Evolutionary conservation across 352 stramenopile genomes (phyloP), one percentile per base, ranked within the genome.

Genomic region (Phytophthora ramorum): DNA sequence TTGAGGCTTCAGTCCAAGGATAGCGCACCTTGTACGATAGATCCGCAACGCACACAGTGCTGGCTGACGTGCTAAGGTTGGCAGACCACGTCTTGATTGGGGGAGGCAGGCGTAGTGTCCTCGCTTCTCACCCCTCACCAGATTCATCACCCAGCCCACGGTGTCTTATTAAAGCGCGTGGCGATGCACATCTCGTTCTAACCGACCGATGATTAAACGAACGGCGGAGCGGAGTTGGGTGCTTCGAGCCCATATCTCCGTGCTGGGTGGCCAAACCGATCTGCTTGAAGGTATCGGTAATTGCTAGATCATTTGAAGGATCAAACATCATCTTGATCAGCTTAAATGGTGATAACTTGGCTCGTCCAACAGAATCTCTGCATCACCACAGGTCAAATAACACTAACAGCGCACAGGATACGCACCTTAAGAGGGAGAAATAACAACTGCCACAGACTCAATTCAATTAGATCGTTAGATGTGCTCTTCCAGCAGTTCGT

Each of bases 131-230:
- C 41, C 41, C 41, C 8, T 13, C 32, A 28, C 19, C 28, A 34
- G 28, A 28, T 28, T 28, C 24, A 28, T 28, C 24, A 28, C 24
- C 24, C 24, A 28, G 24, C 4, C 24, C 24, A n/a, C n/a, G n/a
- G n/a, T n/a, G 38, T 40, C 38, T 59, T 51, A 60, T 28, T 32
- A 14, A 41, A 19, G 13, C 38, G 38, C 38, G 52, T 49, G 52
- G 38, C 38, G 16, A 50, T 50, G 52, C 52, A n/a, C 52, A 4
- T 13, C 35, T 4, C 16, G 52, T 59, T 59, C 9, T 37, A 43
- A 24, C 22, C 22, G 22, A 13, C 8, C 7, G 37, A 17, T 30
- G 51, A 37, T 37, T 37, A 37, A 37, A 14, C 7, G 2, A 37
- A 37, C 32, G 22, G 22, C 22, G 22, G 1, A 24, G 22, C 22